A percentile compares a stretch with the other conserved stretches of the same genome.
Conservation (phyloP, 176 grass and related monocot genomes). For the Themeda triandra region DNA sequence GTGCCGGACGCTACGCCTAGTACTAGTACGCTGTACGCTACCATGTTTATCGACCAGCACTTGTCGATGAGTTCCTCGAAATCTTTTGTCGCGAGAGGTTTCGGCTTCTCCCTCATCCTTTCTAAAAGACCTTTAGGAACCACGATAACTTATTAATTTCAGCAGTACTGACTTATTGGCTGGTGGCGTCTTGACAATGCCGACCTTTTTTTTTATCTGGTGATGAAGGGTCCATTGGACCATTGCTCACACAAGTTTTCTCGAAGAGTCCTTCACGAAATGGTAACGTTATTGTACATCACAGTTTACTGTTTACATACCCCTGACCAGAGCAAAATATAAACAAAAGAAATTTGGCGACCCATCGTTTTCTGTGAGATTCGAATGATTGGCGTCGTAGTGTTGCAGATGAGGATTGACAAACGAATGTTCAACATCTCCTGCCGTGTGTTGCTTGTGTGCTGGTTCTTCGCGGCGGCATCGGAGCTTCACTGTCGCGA, state of each 20-base stretch:
- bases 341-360: neutral
- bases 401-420: neutral
- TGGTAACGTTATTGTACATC: neutral
- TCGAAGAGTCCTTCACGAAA: neutral
- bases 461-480: neutral
- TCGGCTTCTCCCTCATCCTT: neutral
- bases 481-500: neutral
- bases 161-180: no score
- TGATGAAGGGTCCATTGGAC: neutral
- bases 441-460: neutral
- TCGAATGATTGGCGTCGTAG: no score
- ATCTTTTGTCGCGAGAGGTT: neutral
- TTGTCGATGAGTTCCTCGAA: no score
- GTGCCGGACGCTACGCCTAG: neutral
- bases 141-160: neutral
- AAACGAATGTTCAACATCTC: neutral
- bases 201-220: no score
- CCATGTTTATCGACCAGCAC: no score
- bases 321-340: neutral
- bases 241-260: neutral
- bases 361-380: neutral
- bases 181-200: neutral
- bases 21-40: no score
- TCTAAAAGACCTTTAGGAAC: neutral
- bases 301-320: neutral